Conservation (phyloP, 108 stramenopile genomes). For the Fistulifera pelliculosa region DNA sequence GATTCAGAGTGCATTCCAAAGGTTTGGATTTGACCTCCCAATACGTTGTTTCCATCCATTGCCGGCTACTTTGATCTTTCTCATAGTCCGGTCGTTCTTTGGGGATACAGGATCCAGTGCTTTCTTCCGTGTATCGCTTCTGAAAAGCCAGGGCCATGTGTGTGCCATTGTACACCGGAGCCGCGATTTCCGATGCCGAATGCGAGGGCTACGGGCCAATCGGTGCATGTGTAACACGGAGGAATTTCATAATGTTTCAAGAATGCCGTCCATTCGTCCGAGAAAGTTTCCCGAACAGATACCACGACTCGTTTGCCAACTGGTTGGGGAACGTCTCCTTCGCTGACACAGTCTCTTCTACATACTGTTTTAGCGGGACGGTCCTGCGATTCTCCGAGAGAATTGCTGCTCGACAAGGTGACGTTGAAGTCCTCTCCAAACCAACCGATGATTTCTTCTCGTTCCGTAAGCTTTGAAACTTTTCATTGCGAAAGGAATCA, state of each 20-base stretch:
- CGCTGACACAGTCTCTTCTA: conserved; percentile 31
- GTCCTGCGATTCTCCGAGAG: conserved; percentile 65
- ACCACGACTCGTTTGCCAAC: conserved; percentile 76
- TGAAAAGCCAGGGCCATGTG: conserved; percentile 70
- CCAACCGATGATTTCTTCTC: conserved; percentile 30
- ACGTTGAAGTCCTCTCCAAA: conserved; percentile 57
- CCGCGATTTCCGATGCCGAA: conserved; percentile 80
- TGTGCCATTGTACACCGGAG: conserved; percentile 83
- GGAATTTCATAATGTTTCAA: conserved; percentile 45
- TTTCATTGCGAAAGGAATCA: conserved; percentile 20
- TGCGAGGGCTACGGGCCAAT: conserved; percentile 40
- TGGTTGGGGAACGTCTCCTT: conserved; percentile 49
- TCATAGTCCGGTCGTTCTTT: conserved; percentile 24
- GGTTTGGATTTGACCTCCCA: conserved; percentile 7
- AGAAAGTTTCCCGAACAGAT: conserved; percentile 78
- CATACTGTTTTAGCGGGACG: conserved; percentile 47
- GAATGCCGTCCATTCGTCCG: conserved; percentile 51
- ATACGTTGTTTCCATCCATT: conserved; percentile 82
- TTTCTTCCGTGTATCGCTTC: conserved; percentile 62
- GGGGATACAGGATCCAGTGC: conserved; percentile 71
- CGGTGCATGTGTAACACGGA: conserved; percentile 57
- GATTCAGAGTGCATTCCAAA: conserved; percentile 26
- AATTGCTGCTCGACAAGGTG: conserved; percentile 71
- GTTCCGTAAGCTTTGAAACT: conserved; percentile 37
- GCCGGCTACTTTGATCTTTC: conserved; percentile 54